Evolutionary conservation across 345 rosid genomes (phyloP), one percentile per base, ranked within the genome.

Genomic region (Rhizophora apiculata): DNA sequence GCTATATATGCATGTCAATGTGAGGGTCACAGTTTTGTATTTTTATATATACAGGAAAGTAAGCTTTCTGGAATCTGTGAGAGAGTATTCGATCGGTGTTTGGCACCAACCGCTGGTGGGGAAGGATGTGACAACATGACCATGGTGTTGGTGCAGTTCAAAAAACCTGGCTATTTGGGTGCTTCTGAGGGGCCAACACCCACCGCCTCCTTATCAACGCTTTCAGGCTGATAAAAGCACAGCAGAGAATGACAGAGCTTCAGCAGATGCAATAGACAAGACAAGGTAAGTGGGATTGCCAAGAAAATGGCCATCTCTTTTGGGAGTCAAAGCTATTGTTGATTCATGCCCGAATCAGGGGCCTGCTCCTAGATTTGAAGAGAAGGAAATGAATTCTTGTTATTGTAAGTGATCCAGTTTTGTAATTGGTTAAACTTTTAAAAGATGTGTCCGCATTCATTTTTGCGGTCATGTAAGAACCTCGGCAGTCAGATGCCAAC

Each of bases 381-480:
- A 43, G 52, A 53, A 51, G 67, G 39, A 74, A 59, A 20, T 53
- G 52, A 37, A 36, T 59, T 63, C 16, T 31, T 60, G 57, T 64
- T 76, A 56, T 53, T 70, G 79, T 73, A 64, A 49, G 65, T 82
- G 77, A 39, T 54, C 52, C 34, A 65, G 32, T 59, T 39, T 49
- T 56, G 34, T 53, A 26, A n/a, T 68, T 29, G 26, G 13, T 66
- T 30, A 21, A 58, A 26, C 16, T 43, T 11, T 65, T 48, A 37
- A 16, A n/a, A 21, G 68, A 3, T 69, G 76, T 68, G 46, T 8
- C 46, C 52, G 16, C 9, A 5, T 57, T 24, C 16, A n/a, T 31
- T 65, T 64, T 26, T 20, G 54, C 59, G 37, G 51, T 63, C 29
- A n/a, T 26, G 36, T 62, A 24, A 64, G 31, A 60, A 52, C 67